phyloP scores from a whole-genome alignment of 768 basidiomycete genomes.

The Boletus sensibilis region DNA sequence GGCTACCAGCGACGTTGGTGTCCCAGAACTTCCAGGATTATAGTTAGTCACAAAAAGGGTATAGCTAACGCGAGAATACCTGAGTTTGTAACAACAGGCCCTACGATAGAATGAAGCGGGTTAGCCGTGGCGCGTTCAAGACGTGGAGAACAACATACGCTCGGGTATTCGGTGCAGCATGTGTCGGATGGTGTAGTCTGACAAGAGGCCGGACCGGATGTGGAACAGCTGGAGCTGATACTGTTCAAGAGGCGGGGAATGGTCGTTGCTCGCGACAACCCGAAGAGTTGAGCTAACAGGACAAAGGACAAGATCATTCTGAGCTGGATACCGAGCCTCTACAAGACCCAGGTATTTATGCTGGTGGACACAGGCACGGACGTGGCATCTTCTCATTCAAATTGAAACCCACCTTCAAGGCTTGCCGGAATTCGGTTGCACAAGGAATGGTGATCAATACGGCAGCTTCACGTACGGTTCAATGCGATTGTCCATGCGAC shows the following conservation, averaged over 20 bases:
- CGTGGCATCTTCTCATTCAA: neutral
- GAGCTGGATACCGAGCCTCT: neutral
- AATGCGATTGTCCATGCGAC: neutral
- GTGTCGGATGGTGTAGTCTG: slow-evolving; percentile 43
- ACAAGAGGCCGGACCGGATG: slow-evolving; percentile 52
- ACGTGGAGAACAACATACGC: slow-evolving; percentile 41
- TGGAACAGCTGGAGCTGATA: slow-evolving; percentile 53
- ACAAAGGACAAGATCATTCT: slow-evolving; percentile 17
- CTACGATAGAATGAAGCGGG: slow-evolving; percentile 31
- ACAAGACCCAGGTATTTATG: slow-evolving; percentile 17
- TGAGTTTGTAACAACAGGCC: slow-evolving; percentile 61
- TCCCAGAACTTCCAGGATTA: slow-evolving; percentile 62
- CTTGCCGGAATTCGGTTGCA: neutral
- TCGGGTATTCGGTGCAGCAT: slow-evolving; percentile 68
- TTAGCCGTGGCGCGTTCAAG: neutral
- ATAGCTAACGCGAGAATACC: slow-evolving; percentile 25
- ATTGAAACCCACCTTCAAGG: neutral
- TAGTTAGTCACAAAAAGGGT: neutral
- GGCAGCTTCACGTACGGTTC: neutral
- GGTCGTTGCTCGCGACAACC: slow-evolving; percentile 11
- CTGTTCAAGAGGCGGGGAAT: slow-evolving; percentile 31
- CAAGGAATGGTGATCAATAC: neutral
- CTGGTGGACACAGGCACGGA: neutral
- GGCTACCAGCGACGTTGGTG: slow-evolving; percentile 60
- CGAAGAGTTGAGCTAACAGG: slow-evolving; percentile 21